Evolutionary conservation across 305 asterid species (phyloP), one percentile per base, ranked within the genome.

Genomic region (Salvia sclarea): DNA sequence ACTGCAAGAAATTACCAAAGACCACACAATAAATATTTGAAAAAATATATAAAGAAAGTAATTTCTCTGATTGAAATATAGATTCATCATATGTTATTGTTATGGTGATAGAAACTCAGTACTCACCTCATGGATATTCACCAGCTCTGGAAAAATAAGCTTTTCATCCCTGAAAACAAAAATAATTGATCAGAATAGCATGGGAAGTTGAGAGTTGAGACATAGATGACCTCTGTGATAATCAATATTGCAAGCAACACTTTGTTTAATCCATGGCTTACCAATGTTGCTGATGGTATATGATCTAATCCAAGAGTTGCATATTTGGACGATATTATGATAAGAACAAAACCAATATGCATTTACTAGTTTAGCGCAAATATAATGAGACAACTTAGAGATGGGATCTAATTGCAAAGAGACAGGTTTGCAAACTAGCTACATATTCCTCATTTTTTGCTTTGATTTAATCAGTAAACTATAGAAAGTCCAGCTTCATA

Each of bases 81-180:
- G 24, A 47, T 47, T 6, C 53, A 47, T 65, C 69, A 52, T 40
- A 61, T 30, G 12, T 33, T 9, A 37, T 37, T 57, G 6, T 44
- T 38, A 13, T 1, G 41, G 8, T 22, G 49, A n/a, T 38, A 52
- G 25, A 35, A 69, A 71, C 64, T 33, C 40, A 20, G 71, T 53
- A 64, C 75, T 70, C 68, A 88, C 97, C 97, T 91, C 95, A 71
- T 87, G 93, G 71, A 79, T 79, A 73, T 82, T 85, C 72, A 82
- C 79, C 18, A 33, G 83, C 73, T 81, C 87, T 33, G 94, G 94
- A 73, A 91, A 83, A 28, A 58, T 61, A 33, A 91, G 95, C 71
- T 83, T 91, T 79, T 89, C 94, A 64, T 86, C 92, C 98, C 97
- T 91, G 61, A 61, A 72, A 38, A 72, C 10, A 62, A 35, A 45